Evolutionary conservation across 306 rosid species (phyloP), one percentile per base, ranked within the genome.

Genomic region (Cicer pinnatifidum): DNA sequence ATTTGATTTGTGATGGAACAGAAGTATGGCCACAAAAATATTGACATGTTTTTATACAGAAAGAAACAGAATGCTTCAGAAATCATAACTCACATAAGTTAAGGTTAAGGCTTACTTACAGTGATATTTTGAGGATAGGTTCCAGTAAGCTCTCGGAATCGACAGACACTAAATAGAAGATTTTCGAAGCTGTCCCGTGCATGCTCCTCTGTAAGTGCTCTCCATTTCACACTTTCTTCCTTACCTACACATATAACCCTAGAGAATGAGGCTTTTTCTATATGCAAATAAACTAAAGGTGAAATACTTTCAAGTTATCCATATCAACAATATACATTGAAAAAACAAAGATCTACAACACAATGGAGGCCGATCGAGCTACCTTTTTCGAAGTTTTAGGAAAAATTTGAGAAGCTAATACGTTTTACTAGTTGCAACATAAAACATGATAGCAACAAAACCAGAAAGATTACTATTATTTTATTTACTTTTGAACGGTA

Each of bases 131-230:
- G 86, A 68, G 99, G 96, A 82, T 91, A 89, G 64, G 78, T 16
- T 66, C 96, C 97, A 16, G 96, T 94, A 40, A 91, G 93, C 82
- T 94, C 99, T 67, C 99, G 86, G 80, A 94, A 91, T 33, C 97
- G 92, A 72, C 97, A 89, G 59, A 94, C 81, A 72, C 97, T 94
- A 76, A 94, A 91, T 15, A 89, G 87, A 84, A 94, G 99, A 82
- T 94, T 94, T 79, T 89, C 99, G 67, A 94, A 94, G 80, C 99
- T 94, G 84, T 94, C 97, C 45, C 97, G 82, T 19, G 97, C 99
- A 83, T 94, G 93, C 85, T 94, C 97, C 86, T 94, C 98, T 7
- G 99, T 91, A 46, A 94, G 91, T 71, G 97, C 86, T 77, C 97
- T 86, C 82, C 72, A 78, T 82, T 88, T 88, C 72, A 94, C 87